These are phyloP conservation scores for Trichoderma koningiopsis DNA, from an alignment of 2,329 filamentous ascomycete genomes.

Conservation along the genomic window DNA sequence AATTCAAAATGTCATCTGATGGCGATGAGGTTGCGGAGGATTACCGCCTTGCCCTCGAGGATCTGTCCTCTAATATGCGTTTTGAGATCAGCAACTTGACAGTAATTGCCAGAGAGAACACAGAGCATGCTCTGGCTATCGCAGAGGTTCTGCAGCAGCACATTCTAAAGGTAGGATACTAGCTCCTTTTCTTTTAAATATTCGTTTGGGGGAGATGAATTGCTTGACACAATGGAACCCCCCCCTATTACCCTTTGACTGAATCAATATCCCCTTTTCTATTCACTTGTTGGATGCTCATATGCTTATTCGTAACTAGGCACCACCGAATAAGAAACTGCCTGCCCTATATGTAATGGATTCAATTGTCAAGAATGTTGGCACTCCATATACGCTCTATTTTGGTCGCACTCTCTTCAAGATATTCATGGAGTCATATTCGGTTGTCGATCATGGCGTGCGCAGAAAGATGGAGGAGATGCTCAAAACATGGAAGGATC, in stretches of 20 bases:
- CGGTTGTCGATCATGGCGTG: constrained; percentile 78
- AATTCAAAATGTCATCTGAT: constrained; percentile 51
- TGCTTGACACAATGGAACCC: not conserved
- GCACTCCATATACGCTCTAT: constrained; percentile 94
- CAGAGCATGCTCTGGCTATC: constrained; percentile 91
- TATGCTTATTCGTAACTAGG: constrained; percentile 60
- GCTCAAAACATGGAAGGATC: constrained; percentile 97
- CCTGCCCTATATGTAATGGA: constrained; percentile 97
- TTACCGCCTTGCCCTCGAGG: constrained; percentile 90
- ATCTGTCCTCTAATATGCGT: constrained; percentile 85
- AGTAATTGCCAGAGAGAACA: constrained; percentile 96
- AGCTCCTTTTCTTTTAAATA: not conserved
- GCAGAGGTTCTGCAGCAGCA: constrained; percentile 88
- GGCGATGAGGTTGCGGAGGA: constrained; percentile 90
- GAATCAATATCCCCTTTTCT: not conserved
- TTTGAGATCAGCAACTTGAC: constrained; percentile 98
- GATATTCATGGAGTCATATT: constrained; percentile 97
- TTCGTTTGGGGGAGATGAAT: not conserved
- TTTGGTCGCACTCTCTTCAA: constrained; percentile 88
- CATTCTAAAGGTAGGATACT: constrained; percentile 82
- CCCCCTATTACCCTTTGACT: not conserved
- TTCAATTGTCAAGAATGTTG: constrained; percentile 98
- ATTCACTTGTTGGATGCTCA: not conserved
- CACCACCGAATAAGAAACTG: constrained; percentile 83
- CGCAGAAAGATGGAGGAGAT: constrained; percentile 95